Evolutionary conservation across 129 eudicot species (phyloP), one percentile per base, ranked within the genome.

Genomic region (Tagetes patula): DNA sequence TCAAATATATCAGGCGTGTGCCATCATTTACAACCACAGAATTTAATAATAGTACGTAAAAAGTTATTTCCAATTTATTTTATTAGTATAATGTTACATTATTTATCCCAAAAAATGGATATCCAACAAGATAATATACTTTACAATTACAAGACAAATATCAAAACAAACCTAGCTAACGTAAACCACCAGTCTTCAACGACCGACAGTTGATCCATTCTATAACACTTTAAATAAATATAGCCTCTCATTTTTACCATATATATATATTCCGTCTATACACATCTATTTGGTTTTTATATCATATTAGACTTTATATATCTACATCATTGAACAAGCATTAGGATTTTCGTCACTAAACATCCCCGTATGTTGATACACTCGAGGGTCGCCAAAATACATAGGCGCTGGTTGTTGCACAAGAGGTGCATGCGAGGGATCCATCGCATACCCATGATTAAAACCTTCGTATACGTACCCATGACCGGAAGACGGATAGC

Each of bases 281-380:
- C 38, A 20, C 12, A 27, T 63, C 39, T 10, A 46, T 4, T 14
- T 7, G 14, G 2, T 48, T 31, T 60, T 56, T 30, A 7, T 37
- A 2, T 55, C 47, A 59, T 30, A 60, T 46, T 12, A 77, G 9
- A 3, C 38, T 32, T 69, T 20, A 20, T 20, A 20, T 20, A 72
- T 72, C 82, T 85, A 89, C 96, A 89, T 86, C 53, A 89, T 70
- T 0, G 81, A 81, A 77, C 96, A 89, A 7, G 84, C 96, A 50
- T 89, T 84, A 4, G 96, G 96, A 40, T 89, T 89, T 65, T 89
- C 96, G 60, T 89, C 96, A 45, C 96, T 89, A 40, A 89, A 89
- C 84, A 89, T 84, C 54, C 82, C 84, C 3, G 69, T 75, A 11
- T 79, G 27, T 5, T 73, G 77, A 61, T 73, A 73, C n/a, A 67